Evolutionary conservation across 805 yeast genomes (phyloP).

Genomic region (Candida andamanensis): DNA sequence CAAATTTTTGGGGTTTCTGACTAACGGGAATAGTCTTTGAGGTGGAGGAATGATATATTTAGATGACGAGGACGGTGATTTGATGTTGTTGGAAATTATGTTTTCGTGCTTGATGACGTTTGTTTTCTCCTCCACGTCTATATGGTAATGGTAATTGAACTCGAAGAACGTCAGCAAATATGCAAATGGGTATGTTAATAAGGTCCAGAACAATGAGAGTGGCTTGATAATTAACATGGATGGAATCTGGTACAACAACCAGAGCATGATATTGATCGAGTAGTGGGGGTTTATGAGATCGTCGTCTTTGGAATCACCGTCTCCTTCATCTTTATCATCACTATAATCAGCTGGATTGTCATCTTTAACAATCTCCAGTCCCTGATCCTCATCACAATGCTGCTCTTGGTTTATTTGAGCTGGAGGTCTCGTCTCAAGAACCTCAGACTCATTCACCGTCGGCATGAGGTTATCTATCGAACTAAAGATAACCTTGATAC

Average conservation of each 20-base stretch:
- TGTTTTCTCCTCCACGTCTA: slow-evolving; percentile 23
- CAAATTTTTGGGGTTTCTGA: slow-evolving; percentile 32
- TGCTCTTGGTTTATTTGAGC: not conserved
- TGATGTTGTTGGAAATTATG: slow-evolving; percentile 34
- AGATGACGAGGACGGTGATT: slow-evolving; percentile 37
- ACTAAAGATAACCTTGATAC: slow-evolving; percentile 28
- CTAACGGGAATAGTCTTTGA: slow-evolving; percentile 37
- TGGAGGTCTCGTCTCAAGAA: not conserved
- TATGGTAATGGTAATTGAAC: slow-evolving; percentile 5
- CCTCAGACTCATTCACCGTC: not conserved
- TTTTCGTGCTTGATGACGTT: slow-evolving; percentile 37
- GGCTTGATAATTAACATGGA: slow-evolving; percentile 51
- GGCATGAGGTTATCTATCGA: slow-evolving; percentile 25
- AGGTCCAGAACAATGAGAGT: slow-evolving; percentile 40
- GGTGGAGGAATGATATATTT: slow-evolving; percentile 44
- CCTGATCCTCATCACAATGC: slow-evolving; percentile 1
- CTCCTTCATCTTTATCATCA: not conserved
- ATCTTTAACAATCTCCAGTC: slow-evolving; percentile 2
- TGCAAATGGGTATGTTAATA: slow-evolving; percentile 54
- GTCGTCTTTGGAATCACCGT: not conserved
- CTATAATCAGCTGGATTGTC: not conserved
- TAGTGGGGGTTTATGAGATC: slow-evolving; percentile 5
- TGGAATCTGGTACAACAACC: slow-evolving; percentile 7
- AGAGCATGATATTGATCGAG: slow-evolving; percentile 3
- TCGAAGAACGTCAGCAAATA: slow-evolving; percentile 14